phyloP scores from a whole-genome alignment of 441 rosid species.

The Adansonia rubrostipa region DNA sequence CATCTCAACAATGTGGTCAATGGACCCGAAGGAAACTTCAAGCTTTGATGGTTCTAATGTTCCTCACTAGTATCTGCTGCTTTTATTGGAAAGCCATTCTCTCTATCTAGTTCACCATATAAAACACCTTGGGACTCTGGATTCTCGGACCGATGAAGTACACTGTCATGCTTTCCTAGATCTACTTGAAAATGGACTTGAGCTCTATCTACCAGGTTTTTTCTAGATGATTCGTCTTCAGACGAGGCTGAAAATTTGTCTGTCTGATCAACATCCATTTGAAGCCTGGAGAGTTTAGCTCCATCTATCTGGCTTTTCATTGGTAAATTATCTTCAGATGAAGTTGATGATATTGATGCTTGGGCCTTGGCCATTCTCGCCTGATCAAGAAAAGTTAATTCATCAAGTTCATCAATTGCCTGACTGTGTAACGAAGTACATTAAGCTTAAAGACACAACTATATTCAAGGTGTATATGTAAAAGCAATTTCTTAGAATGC shows the following conservation, averaged over 20 bases:
- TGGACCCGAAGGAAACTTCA: conserved; percentile 2
- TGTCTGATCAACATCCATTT: conserved; percentile 25
- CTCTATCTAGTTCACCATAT: conserved; percentile 44
- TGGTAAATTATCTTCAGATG: conserved; percentile 35
- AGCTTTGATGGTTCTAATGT: conserved; percentile 17
- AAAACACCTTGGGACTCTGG: conserved; percentile 40
- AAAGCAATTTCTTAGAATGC: neutral
- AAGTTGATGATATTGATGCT: conserved; percentile 14
- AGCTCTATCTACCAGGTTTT: conserved; percentile 27
- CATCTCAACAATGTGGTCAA: neutral
- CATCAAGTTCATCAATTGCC: conserved; percentile 1
- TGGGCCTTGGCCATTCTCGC: conserved; percentile 38
- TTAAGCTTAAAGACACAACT: neutral
- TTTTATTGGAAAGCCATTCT: conserved; percentile 42
- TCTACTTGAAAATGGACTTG: conserved; percentile 23
- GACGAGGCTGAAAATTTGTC: conserved; percentile 24
- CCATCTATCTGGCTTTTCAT: conserved; percentile 33
- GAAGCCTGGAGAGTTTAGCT: conserved; percentile 22
- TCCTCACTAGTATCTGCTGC: conserved; percentile 34
- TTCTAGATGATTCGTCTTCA: conserved; percentile 36
- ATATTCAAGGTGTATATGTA: neutral
- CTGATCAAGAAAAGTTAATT: conserved; percentile 33
- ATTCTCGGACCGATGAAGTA: conserved; percentile 38
- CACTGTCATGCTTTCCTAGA: conserved; percentile 29
- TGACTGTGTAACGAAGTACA: neutral